phyloP scores from a whole-genome alignment of 2,329 filamentous ascomycete species.

The Fusarium floridanum region DNA sequence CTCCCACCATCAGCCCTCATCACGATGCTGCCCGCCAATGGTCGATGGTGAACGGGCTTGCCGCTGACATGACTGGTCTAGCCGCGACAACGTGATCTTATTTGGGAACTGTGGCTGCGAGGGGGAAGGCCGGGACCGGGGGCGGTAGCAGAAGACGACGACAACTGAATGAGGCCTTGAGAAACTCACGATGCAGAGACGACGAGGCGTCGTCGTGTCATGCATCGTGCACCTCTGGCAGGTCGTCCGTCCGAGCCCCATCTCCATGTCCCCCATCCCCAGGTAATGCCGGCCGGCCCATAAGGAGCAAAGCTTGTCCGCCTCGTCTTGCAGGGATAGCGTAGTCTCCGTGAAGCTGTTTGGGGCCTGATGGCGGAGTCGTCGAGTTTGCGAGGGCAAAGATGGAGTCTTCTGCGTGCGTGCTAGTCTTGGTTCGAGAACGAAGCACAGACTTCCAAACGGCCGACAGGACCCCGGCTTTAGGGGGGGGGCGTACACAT shows the following conservation, averaged over 20 bases:
- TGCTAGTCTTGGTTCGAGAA: constrained; percentile 37
- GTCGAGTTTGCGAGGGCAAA: constrained; percentile 7
- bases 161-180: neutral
- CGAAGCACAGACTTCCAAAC: constrained; percentile 29
- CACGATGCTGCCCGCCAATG: no score
- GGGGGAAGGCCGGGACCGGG: neutral
- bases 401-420: constrained; percentile 13
- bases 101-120: no score
- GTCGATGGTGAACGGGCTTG: no score
- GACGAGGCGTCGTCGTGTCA: constrained; percentile 22
- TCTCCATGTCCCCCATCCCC: constrained; percentile 13
- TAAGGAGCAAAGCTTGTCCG: constrained; percentile 25
- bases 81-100: no score
- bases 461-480: constrained; percentile 28
- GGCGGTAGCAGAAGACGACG: constrained; percentile 18
- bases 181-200: constrained; percentile 28
- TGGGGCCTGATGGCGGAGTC: constrained; percentile 19
- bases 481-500: constrained; percentile 6
- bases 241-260: constrained; percentile 1
- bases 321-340: constrained; percentile 26
- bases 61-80: no score
- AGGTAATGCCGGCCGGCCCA: constrained; percentile 19
- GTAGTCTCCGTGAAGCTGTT: constrained; percentile 10
- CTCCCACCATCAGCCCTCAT: no score
- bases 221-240: constrained; percentile 14